phyloP scores from a whole-genome alignment of 495 filamentous ascomycete species.

The Talaromyces ruber region DNA sequence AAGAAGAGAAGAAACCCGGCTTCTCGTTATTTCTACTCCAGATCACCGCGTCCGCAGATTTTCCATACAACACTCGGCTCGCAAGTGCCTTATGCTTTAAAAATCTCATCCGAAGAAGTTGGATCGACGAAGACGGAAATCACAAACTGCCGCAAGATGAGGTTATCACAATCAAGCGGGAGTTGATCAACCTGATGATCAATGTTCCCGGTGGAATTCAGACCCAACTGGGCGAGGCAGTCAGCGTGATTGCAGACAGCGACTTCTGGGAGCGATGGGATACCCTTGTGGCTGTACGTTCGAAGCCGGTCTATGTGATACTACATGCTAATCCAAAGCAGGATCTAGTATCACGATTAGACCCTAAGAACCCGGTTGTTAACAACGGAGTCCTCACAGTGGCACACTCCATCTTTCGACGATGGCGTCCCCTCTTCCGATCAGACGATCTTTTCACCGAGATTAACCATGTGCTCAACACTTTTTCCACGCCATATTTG shows the following conservation, averaged over 20 bases:
- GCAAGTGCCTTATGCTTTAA: constrained; percentile 95
- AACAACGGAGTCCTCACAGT: constrained; percentile 95
- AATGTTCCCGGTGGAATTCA: constrained; percentile 79
- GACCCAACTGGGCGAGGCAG: constrained; percentile 87
- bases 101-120: constrained; percentile 91
- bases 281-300: constrained; percentile 67
- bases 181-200: constrained; percentile 95
- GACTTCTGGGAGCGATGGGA: constrained; percentile 97
- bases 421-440: constrained; percentile 88
- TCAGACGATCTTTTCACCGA: constrained; percentile 87
- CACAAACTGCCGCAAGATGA: constrained; percentile 77
- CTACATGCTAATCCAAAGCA: constrained; percentile 18
- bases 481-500: constrained; percentile 76
- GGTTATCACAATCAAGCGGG: constrained; percentile 80
- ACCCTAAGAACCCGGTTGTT: constrained; percentile 61
- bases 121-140: constrained; percentile 85
- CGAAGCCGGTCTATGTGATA: neutral
- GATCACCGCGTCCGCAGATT: constrained; percentile 66
- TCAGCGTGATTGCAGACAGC: constrained; percentile 94
- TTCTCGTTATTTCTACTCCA: constrained; percentile 85
- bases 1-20: constrained; percentile 67
- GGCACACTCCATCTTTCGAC: constrained; percentile 94
- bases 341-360: constrained; percentile 85
- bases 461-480: constrained; percentile 84
- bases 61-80: constrained; percentile 68